Evolutionary conservation across 768 basidiomycete species (phyloP).

Genomic region (Infundibulicybe gibba): DNA sequence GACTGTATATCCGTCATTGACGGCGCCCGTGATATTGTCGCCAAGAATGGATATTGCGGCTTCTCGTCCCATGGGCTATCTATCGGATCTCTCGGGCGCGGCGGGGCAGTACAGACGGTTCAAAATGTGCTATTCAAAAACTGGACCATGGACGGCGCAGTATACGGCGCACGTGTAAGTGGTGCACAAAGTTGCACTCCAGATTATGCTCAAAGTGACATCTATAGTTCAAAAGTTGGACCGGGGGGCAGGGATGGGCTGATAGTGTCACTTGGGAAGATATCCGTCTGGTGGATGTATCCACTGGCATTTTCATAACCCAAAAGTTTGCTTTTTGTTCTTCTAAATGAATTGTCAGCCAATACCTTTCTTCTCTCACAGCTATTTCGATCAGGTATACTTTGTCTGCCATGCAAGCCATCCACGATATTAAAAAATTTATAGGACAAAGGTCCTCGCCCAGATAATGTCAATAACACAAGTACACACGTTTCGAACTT

Average conservation of each 20-base stretch:
- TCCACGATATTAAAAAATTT: too few relatives aligned
- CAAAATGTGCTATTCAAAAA: constrained; percentile 42
- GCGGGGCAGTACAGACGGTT: constrained; percentile 35
- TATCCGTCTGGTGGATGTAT: constrained; percentile 38
- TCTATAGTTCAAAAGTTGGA: constrained; percentile 43
- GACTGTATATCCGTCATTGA: constrained; percentile 46
- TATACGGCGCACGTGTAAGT: constrained; percentile 39
- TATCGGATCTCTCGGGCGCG: constrained; percentile 41
- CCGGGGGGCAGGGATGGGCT: constrained; percentile 43
- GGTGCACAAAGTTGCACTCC: neutral
- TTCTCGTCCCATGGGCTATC: constrained; percentile 46
- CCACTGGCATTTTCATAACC: constrained; percentile 43
- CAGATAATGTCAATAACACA: constrained; percentile 24
- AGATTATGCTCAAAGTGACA: constrained; percentile 6
- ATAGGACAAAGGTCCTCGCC: constrained; percentile 28
- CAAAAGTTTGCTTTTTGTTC: constrained; percentile 28
- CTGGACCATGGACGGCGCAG: constrained; percentile 46
- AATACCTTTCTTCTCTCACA: constrained; percentile 10
- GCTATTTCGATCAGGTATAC: constrained; percentile 44
- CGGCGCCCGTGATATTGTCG: constrained; percentile 40
- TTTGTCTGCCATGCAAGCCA: too few relatives aligned
- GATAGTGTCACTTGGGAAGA: constrained; percentile 46
- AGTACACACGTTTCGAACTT: constrained; percentile 32
- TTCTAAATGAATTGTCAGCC: neutral
- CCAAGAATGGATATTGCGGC: constrained; percentile 39